Evolutionary conservation across 192 early-diverging fungal species (phyloP).

Genomic region (Coemansia guatemalensis): DNA sequence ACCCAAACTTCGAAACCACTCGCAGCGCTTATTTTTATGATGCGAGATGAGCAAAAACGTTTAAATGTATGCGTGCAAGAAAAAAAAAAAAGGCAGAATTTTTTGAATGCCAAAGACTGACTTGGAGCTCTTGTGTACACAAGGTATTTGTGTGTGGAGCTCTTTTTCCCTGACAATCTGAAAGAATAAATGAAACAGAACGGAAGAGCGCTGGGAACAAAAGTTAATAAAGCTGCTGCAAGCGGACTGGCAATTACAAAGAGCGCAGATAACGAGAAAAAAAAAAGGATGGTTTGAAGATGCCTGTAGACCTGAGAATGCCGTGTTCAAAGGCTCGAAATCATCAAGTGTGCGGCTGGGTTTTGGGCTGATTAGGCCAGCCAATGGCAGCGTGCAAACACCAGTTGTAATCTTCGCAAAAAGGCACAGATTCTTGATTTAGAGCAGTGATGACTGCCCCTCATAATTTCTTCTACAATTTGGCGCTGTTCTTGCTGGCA

Average conservation of each 20-base stretch:
- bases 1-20: no score
- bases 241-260: conserved; percentile 3
- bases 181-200: background rate
- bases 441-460: background rate
- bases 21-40: background rate
- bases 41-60: background rate
- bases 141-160: background rate
- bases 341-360: background rate
- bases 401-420: no score
- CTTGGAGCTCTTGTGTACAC: no score
- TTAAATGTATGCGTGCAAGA: background rate
- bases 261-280: conserved; percentile 5
- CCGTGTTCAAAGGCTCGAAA: background rate
- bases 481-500: no score
- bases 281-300: background rate
- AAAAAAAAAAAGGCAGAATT: background rate
- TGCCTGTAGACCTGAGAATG: background rate
- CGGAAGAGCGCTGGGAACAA: background rate
- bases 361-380: conserved; percentile 1
- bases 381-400: conserved; percentile 48
- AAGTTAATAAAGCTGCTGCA: conserved; percentile 7
- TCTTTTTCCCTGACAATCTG: background rate
- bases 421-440: background rate
- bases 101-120: background rate
- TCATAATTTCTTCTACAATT: no score